Base-by-base conservation (phyloP, 305 asterid genomes). In the Salvia sclarea region DNA sequence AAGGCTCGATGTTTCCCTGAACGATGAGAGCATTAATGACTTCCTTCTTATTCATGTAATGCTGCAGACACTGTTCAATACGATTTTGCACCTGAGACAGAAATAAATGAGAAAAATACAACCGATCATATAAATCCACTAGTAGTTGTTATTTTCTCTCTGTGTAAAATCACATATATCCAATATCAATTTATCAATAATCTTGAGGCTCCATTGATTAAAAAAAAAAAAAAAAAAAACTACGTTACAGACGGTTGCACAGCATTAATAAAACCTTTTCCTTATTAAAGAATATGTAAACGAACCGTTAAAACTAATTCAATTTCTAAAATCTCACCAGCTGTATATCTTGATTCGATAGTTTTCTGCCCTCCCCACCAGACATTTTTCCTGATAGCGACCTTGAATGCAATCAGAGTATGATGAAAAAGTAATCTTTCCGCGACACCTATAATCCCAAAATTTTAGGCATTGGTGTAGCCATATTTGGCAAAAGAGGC, bases 1-100 rank as follows among this genome's bases (percentile, higher is more conserved):
- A 66, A 54, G 96, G 96, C 68, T 84, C 83, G 54, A 88, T 80
- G 69, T 81, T 84, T 70, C 80, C 89, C 72, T 80, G 91, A 58
- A 75, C 41, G 63, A 77, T 37, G 69, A 88, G 91, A 13, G 85
- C 28, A 41, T 72, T 75, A 24, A 81, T 71, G 52, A 84, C 89
- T 65, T 88, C 91, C 78, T 86, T 84, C 76, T 83, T 83, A 81
- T 73, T 81, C 96, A 88, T 86, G 83, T 88, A 86, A 67, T 78
- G 88, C 73, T 80, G 87, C 73, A 88, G 88, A 68, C 96, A 88
- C 64, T 69, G 82, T 62, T 86, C 85, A 14, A 88, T 85, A 55
- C 88, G 85, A 79, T 71, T 81, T 77, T 86, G 85, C 70, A 88
- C 95, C 95, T 88, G 88, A 55, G 64, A 78, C 54, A 71, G 10